Base-by-base conservation (phyloP, 1,284 basidiomycete species). In the Ceratobasidium sp. region DNA sequence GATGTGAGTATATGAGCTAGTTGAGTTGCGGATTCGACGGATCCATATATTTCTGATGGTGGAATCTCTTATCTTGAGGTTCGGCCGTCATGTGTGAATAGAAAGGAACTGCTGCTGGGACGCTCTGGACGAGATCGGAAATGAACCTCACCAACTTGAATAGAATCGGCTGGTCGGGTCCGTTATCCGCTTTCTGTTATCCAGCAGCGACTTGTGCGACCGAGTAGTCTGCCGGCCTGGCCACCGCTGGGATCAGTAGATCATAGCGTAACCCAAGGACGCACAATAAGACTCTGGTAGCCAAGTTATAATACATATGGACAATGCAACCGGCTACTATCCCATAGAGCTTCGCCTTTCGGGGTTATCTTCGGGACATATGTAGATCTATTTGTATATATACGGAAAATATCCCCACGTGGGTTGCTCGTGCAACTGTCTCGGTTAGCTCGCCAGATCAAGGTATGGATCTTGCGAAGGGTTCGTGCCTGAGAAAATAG, bases 41-140 rank as follows among this genome's bases (percentile, higher is more conserved):
- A 18, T 8, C 6, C 5, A 10, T 28, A 53, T 28, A 53, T 14
- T 53, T 53, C 52, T 53, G 52, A 53, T 53, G 26, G 26, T 14
- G 3, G 52, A 28, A 53, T 28, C 52, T 53, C 52, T 53, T 53
- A 53, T 53, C 52, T 53, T 53, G 52, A 53, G 16, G 23, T 32
- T 53, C 28, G 14, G 28, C 21, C 14, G 9, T 32, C 52, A 53
- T 12, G 52, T 32, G 21, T 28, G 52, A 53, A 53, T 28, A 53
- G 8, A 28, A 28, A 10, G 26, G 8, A 28, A 39, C 12, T 16
- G 48, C 12, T 6, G 6, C 48, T 50, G 10, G 12, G n/a, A 21
- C 8, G 48, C 39, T 50, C 28, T 41, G 28, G 30, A 41, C 60
- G 4, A 64, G 60, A 64, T 64, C 60, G 43, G 60, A 64, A 64